phyloP scores from a whole-genome alignment of 495 filamentous ascomycete genomes.

The Hyaloscypha variabilis region DNA sequence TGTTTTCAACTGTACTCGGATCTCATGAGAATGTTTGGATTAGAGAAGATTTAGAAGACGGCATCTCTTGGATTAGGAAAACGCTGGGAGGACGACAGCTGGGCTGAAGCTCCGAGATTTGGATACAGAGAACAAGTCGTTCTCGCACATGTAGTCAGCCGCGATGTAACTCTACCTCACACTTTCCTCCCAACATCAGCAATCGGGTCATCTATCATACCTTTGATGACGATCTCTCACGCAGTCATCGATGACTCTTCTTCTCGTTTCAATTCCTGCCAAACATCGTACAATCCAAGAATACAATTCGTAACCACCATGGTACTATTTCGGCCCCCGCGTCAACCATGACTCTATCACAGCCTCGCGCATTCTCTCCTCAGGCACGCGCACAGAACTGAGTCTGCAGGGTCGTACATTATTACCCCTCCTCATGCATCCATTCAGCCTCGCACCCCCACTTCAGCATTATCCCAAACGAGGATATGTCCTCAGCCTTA shows the following conservation, averaged over 20 bases:
- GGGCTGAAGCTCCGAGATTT: background rate
- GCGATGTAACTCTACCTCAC: background rate
- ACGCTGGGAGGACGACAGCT: too few relatives aligned
- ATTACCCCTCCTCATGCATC: background rate
- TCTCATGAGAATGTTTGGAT: too few relatives aligned
- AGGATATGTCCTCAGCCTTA: background rate
- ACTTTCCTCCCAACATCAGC: background rate
- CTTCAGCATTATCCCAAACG: background rate
- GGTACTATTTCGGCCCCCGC: background rate
- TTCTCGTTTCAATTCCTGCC: background rate
- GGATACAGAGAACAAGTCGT: background rate
- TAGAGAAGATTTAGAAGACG: too few relatives aligned
- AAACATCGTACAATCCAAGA: background rate
- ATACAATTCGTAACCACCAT: background rate
- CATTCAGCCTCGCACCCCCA: background rate
- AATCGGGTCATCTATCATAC: background rate
- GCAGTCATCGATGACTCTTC: background rate
- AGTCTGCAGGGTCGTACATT: background rate
- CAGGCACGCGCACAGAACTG: background rate
- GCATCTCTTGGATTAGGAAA: too few relatives aligned
- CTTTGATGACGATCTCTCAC: background rate
- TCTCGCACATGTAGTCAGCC: background rate
- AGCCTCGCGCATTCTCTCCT: background rate
- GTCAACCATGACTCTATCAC: background rate
- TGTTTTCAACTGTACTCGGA: too few relatives aligned